Conservation (phyloP, 305 asterid genomes). For the Coffea humblotiana region DNA sequence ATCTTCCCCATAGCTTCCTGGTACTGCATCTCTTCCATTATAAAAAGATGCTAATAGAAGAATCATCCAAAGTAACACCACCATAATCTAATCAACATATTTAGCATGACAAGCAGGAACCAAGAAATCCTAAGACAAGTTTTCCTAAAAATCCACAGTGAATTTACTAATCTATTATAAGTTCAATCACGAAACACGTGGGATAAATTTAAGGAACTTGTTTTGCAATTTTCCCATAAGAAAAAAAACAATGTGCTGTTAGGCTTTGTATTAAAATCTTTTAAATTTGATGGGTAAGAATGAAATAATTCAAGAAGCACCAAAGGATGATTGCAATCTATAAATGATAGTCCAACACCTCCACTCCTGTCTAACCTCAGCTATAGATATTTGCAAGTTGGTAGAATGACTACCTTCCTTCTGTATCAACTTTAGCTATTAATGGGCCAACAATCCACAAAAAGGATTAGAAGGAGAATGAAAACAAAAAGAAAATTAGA, state of each 20-base stretch:
- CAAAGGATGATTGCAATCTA: background rate
- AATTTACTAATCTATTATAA: too few relatives aligned
- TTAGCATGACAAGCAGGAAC: background rate
- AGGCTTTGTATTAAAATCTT: background rate
- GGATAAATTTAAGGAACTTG: background rate
- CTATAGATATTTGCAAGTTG: background rate
- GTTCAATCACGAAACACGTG: too few relatives aligned
- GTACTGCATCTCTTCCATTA: background rate
- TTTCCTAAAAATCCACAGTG: background rate
- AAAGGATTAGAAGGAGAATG: background rate
- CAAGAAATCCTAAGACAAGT: background rate
- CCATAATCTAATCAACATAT: background rate
- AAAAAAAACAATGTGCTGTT: background rate
- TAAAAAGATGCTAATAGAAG: background rate
- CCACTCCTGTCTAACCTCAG: background rate
- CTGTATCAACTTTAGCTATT: background rate
- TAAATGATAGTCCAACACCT: background rate
- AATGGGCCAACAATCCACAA: background rate
- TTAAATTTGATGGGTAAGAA: background rate
- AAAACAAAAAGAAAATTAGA: background rate
- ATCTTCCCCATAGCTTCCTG: background rate
- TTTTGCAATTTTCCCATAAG: background rate
- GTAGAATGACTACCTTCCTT: background rate
- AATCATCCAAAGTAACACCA: slow-evolving; percentile 4
- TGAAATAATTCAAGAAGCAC: background rate